A percentile compares a stretch with the other conserved stretches of the same genome.
Evolutionary conservation across 164 flowering plant species (phyloP).

Genomic region (Chloranthus sessilifolius): DNA sequence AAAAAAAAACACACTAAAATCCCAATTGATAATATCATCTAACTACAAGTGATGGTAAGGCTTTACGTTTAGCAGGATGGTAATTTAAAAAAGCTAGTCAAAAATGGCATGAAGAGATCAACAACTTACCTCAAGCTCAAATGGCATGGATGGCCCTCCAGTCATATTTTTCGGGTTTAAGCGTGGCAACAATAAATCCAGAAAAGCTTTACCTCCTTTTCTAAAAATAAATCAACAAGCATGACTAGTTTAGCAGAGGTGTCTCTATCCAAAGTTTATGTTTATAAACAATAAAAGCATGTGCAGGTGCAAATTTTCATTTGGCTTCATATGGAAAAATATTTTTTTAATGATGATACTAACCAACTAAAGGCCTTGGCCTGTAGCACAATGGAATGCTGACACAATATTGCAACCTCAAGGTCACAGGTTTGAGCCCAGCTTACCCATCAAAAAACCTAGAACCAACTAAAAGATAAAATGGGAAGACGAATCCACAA

Average conservation of each 20-base stretch:
- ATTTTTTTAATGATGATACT: too few relatives aligned
- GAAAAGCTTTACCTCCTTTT: constrained; percentile 83
- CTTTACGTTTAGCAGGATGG: too few relatives aligned
- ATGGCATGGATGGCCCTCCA: constrained; percentile 87
- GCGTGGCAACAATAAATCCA: constrained; percentile 79
- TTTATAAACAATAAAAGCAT: not conserved
- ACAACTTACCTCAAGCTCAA: constrained; percentile 82
- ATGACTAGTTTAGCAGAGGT: constrained; percentile 4
- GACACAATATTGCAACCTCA: too few relatives aligned
- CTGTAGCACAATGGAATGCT: too few relatives aligned
- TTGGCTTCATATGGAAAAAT: not conserved
- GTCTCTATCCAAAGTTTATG: not conserved
- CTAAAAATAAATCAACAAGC: constrained; percentile 26
- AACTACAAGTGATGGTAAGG: too few relatives aligned
- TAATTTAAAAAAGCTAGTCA: too few relatives aligned
- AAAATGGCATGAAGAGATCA: too few relatives aligned
- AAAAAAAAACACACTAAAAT: too few relatives aligned
- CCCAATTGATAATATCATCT: too few relatives aligned
- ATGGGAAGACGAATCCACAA: not conserved
- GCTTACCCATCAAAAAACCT: too few relatives aligned
- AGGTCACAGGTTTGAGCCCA: too few relatives aligned
- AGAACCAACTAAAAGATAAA: not conserved
- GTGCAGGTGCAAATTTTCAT: not conserved
- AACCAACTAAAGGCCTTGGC: too few relatives aligned
- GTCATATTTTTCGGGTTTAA: constrained; percentile 61